Percentiles rank a stretch among this genome's conserved stretches.
phyloP scores from a whole-genome alignment of 2,329 filamentous ascomycete species.

The Trichoderma citrinoviride region DNA sequence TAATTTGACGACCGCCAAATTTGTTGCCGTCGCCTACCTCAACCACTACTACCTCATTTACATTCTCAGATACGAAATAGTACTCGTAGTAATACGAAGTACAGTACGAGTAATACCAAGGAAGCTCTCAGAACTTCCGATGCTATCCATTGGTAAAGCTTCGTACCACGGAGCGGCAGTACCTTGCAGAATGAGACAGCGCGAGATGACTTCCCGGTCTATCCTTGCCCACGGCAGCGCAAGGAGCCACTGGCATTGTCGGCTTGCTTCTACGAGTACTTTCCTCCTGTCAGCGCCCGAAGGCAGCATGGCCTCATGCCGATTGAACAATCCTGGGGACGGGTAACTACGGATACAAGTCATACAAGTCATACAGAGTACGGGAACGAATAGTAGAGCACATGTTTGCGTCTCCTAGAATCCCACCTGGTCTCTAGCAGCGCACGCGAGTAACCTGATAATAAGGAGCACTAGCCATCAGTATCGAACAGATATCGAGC shows the following conservation, averaged over 20 bases:
- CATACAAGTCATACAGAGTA: neutral
- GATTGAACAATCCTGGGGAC: neutral
- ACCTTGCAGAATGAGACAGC: slow-evolving; percentile 4
- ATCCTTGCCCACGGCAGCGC: neutral
- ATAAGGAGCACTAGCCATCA: too few relatives aligned
- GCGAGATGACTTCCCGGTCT: neutral
- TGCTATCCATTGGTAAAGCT: too few relatives aligned
- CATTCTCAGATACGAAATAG: too few relatives aligned
- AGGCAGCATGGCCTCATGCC: neutral
- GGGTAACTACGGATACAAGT: neutral
- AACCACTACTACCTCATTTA: neutral
- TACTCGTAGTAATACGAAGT: too few relatives aligned
- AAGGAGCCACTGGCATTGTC: neutral
- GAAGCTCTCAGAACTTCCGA: too few relatives aligned
- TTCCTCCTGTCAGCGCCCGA: neutral
- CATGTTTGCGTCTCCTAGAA: neutral
- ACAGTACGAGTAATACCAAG: too few relatives aligned
- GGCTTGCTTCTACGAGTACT: neutral
- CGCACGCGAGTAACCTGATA: too few relatives aligned
- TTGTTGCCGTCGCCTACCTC: too few relatives aligned
- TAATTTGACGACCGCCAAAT: too few relatives aligned
- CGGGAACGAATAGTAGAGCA: neutral
- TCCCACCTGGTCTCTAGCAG: too few relatives aligned
- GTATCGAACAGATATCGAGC: neutral
- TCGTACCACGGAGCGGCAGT: neutral